Percentiles rank a stretch among this genome's conserved stretches.
phyloP scores from a whole-genome alignment of 2,329 filamentous ascomycete species.

The Monilinia fructicola region DNA sequence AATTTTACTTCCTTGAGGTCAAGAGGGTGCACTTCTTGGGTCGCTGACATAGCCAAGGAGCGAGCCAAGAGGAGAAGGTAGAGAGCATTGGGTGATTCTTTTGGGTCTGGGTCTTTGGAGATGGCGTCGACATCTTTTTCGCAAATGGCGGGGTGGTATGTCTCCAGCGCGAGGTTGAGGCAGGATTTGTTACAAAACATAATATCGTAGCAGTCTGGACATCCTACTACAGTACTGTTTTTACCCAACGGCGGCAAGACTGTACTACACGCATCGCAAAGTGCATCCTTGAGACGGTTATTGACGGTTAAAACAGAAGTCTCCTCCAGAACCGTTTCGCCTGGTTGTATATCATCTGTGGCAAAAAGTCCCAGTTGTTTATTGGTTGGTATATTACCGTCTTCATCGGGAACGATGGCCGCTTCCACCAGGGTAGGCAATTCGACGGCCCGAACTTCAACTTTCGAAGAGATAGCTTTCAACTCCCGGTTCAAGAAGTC shows the following conservation, averaged over 20 bases:
- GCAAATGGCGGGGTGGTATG: slow-evolving; percentile 65
- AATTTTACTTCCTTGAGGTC: slow-evolving; percentile 65
- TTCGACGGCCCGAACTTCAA: slow-evolving; percentile 73
- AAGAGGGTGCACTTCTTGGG: slow-evolving; percentile 61
- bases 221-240: slow-evolving; percentile 52
- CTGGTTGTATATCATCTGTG: slow-evolving; percentile 72
- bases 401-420: slow-evolving; percentile 51
- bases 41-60: slow-evolving; percentile 60
- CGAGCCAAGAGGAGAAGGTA: slow-evolving; percentile 63
- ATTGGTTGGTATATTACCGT: slow-evolving; percentile 57
- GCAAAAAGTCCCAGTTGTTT: slow-evolving; percentile 90
- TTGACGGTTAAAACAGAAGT: slow-evolving; percentile 86
- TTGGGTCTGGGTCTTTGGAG: slow-evolving; percentile 61
- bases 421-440: slow-evolving; percentile 64
- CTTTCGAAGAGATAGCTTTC: slow-evolving; percentile 70
- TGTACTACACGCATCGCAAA: slow-evolving; percentile 86
- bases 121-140: slow-evolving; percentile 66
- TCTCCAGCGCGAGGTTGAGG: slow-evolving; percentile 55
- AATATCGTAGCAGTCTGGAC: slow-evolving; percentile 62
- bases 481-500: slow-evolving; percentile 70
- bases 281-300: slow-evolving; percentile 78
- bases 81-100: slow-evolving; percentile 59
- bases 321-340: slow-evolving; percentile 76
- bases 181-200: slow-evolving; percentile 65
- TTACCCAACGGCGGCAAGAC: slow-evolving; percentile 61